phyloP scores from a whole-genome alignment of 306 rosid species.

The Acacia confusa region DNA sequence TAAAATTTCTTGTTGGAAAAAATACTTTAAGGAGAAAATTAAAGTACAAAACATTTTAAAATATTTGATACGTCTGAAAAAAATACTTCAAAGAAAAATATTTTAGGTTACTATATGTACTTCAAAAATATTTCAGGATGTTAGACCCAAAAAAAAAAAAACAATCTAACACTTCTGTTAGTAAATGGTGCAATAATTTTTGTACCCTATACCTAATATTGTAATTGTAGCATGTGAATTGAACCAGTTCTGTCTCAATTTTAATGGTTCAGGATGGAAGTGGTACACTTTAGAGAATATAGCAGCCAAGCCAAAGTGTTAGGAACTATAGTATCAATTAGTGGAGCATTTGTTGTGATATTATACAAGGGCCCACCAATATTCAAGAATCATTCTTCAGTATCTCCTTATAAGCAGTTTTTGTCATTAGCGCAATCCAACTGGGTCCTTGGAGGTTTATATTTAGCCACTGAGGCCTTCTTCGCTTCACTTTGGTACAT shows the following conservation, averaged over 20 bases:
- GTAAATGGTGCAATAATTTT: background rate
- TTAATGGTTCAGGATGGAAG: constrained; percentile 48
- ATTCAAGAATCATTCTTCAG: background rate
- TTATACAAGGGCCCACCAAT: background rate
- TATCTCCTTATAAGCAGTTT: background rate
- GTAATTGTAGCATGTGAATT: background rate
- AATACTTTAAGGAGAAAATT: no score
- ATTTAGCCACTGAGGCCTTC: background rate
- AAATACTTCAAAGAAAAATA: no score
- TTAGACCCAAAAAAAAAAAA: no score
- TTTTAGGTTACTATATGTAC: no score
- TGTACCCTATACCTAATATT: background rate
- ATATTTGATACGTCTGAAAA: no score
- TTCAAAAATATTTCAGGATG: no score
- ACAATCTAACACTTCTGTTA: no score
- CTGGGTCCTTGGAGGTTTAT: background rate
- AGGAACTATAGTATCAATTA: constrained; percentile 44
- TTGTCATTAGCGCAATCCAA: background rate
- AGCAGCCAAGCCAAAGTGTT: constrained; percentile 48
- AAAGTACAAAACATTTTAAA: no score
- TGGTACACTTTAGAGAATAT: constrained; percentile 18
- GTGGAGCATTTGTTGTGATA: constrained; percentile 32
- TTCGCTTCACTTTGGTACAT: background rate
- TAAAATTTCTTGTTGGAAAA: no score
- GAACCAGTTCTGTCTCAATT: background rate